A percentile compares a stretch with the other conserved stretches of the same genome.
Conservation (phyloP, 2,329 filamentous ascomycete genomes). For the Phoma sp. region DNA sequence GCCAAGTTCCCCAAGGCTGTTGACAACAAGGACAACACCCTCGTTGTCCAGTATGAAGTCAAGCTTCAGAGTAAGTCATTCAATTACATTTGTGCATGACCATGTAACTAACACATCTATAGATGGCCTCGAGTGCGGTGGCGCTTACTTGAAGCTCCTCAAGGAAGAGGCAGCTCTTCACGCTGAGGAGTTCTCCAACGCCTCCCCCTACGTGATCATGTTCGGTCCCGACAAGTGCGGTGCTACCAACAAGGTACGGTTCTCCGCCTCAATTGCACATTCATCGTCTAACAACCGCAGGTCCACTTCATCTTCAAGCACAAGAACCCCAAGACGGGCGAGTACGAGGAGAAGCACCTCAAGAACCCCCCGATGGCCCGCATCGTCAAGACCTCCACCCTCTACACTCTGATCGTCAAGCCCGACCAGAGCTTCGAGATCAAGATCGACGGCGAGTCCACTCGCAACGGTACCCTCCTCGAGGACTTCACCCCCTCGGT, state of each 20-base stretch:
- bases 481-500: conserved; percentile 94
- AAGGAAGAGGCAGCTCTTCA: conserved; percentile 97
- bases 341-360: conserved; percentile 99
- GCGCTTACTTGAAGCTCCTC: conserved; percentile 98
- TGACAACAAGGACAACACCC: conserved; percentile 94
- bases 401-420: conserved; percentile 96
- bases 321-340: conserved; percentile 99
- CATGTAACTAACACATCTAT: conserved; percentile 39
- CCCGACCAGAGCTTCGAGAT: conserved; percentile 96
- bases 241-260: conserved; percentile 90
- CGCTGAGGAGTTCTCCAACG: conserved; percentile 96
- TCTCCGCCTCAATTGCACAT: neutral
- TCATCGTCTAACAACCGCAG: conserved; percentile 45
- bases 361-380: conserved; percentile 81
- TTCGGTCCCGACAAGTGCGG: conserved; percentile 99
- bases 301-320: conserved; percentile 98
- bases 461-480: conserved; percentile 88
- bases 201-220: conserved; percentile 99
- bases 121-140: conserved; percentile 97
- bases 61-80: conserved; percentile 91
- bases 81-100: neutral
- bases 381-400: conserved; percentile 88
- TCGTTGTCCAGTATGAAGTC: conserved; percentile 98
- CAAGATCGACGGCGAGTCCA: conserved; percentile 86
- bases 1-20: conserved; percentile 97